phyloP scores from a whole-genome alignment of 352 stramenopile genomes.

The Globisporangium cederbergense region DNA sequence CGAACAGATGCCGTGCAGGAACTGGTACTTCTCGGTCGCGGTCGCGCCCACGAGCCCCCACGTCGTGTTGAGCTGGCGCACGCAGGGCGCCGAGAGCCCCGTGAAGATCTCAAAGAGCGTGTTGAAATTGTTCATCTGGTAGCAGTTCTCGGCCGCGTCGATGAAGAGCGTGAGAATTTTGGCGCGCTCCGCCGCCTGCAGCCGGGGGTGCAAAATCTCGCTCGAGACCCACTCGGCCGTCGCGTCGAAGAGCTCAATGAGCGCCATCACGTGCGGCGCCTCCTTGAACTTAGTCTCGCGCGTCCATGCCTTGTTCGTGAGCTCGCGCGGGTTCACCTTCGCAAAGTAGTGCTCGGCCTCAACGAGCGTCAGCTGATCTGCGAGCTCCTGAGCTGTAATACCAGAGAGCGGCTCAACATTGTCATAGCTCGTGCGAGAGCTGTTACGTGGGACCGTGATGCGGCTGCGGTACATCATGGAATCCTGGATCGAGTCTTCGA shows the following conservation, averaged over 20 bases:
- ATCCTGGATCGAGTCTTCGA: conserved; percentile 68
- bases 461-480: conserved; percentile 56
- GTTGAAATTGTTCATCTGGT: conserved; percentile 89
- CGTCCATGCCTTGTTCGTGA: conserved; percentile 88
- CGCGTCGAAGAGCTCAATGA: conserved; percentile 86
- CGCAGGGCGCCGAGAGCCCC: conserved; percentile 73
- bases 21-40: conserved; percentile 75
- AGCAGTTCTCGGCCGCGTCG: conserved; percentile 75
- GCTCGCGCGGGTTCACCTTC: conserved; percentile 63
- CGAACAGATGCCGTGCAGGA: conserved; percentile 78
- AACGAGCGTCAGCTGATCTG: conserved; percentile 79
- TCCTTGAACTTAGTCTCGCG: conserved; percentile 77
- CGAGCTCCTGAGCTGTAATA: conserved; percentile 59
- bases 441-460: conserved; percentile 51
- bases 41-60: conserved; percentile 69
- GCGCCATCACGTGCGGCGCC: conserved; percentile 72
- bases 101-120: conserved; percentile 83
- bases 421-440: conserved; percentile 71
- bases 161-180: conserved; percentile 86
- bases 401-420: conserved; percentile 70
- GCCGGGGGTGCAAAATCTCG: conserved; percentile 82
- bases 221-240: conserved; percentile 86
- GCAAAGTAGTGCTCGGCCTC: conserved; percentile 76
- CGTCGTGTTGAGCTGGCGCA: conserved; percentile 80
- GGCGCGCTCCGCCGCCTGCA: conserved; percentile 74